Base-by-base conservation (phyloP, 257 asterid genomes). In the Ligustrum vulgare region DNA sequence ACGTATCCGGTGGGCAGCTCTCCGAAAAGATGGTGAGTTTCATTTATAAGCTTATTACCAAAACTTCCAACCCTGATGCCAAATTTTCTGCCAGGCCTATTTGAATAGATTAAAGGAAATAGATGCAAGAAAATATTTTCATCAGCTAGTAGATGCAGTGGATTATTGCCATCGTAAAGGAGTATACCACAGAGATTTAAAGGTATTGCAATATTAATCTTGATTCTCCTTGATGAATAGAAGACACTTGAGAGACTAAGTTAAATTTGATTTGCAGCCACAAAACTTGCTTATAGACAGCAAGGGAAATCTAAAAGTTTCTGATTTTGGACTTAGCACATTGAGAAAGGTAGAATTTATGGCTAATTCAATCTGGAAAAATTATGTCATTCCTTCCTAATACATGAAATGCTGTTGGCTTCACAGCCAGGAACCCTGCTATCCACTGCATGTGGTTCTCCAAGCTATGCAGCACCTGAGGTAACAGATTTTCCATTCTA, bases 391-490 rank as follows among this genome's bases (percentile, higher is more conserved):
- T 9, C 8, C 31, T 11, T 22, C 1, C 33, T 60, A 60, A 60
- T 25, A 60, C 66, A 8, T 2, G 33, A 60, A 60, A 60, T 60
- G 32, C 33, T 8, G 12, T 20, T 68, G 13, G 67, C 8, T 33
- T 66, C 65, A 80, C 73, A 81, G 67, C 76, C 81, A 10, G 78
- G 75, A 47, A 22, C 70, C 51, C 41, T 81, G 22, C 81, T 81
- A 20, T 81, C 79, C 18, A 81, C 84, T 12, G 72, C 79, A 15
- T 81, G 84, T 16, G 84, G 84, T n/a, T 81, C 81, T 36, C 84
- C 84, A 20, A 77, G 78, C 76, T 81, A 77, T 31, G 81, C 73
- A 43, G 81, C 84, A 37, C 84, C 84, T 49, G 84, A 81, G 84
- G 84, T 65, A 72, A 69, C 77, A 60, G 23, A 60, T 20, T 60